Percentiles rank a stretch among this genome's conserved stretches.
These are phyloP conservation scores for Sporothrix dimorphospora DNA, from an alignment of 2,329 filamentous ascomycete species.

Conservation along the genomic window DNA sequence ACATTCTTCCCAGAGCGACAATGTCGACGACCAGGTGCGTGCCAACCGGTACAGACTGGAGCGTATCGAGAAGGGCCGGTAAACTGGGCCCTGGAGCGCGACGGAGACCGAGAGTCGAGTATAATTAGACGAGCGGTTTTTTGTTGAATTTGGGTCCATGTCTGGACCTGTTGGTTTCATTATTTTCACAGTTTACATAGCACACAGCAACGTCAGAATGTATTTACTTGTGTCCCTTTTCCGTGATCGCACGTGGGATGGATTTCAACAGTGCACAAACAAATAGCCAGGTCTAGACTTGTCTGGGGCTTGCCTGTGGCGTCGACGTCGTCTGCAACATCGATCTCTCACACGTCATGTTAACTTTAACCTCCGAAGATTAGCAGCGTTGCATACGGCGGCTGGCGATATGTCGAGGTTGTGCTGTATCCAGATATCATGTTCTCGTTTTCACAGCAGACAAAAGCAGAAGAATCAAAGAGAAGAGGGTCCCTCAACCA, in stretches of 20 bases:
- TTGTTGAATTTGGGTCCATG: not conserved
- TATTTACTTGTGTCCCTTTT: not conserved
- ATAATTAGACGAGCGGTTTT: not conserved
- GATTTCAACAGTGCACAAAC: not conserved
- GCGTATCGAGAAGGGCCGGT: slow-evolving; percentile 31
- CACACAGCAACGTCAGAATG: slow-evolving; percentile 19
- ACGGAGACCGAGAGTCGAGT: not conserved
- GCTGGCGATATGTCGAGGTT: not conserved
- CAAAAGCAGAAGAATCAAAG: not conserved
- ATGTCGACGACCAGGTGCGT: slow-evolving; percentile 77
- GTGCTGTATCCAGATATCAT: not conserved
- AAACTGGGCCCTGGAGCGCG: not conserved
- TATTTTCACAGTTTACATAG: not conserved
- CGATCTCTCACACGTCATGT: not conserved
- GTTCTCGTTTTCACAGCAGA: not conserved
- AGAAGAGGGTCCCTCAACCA: not conserved
- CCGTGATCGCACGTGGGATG: not conserved
- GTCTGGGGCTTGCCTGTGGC: not conserved
- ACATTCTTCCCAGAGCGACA: slow-evolving; percentile 65
- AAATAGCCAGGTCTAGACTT: not conserved
- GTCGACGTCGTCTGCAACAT: not conserved
- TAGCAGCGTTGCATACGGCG: not conserved
- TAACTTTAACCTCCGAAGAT: not conserved
- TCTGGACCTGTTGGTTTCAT: not conserved
- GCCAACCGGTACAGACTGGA: slow-evolving; percentile 59